phyloP scores from a whole-genome alignment of 768 basidiomycete species.

The Daedaleopsis sinensis region DNA sequence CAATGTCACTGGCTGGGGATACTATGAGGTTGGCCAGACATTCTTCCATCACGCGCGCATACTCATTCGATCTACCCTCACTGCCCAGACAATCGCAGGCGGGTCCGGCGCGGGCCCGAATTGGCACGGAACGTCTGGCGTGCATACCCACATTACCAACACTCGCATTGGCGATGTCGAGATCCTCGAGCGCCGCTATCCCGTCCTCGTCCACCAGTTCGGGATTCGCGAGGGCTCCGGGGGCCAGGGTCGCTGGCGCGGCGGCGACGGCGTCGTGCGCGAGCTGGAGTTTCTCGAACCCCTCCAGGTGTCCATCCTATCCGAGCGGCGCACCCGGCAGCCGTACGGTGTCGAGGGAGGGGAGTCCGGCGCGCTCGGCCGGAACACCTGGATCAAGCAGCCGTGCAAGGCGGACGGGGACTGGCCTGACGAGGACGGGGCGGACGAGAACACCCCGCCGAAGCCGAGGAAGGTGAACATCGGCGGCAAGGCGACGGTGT shows the following conservation, averaged over 20 bases:
- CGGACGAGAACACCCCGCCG: conserved; percentile 15
- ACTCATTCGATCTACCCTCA: neutral
- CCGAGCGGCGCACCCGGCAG: conserved; percentile 84
- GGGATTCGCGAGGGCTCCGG: conserved; percentile 71
- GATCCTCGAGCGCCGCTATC: conserved; percentile 91
- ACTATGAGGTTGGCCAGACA: conserved; percentile 50
- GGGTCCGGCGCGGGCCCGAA: conserved; percentile 88
- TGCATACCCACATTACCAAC: conserved; percentile 93
- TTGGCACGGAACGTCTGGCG: conserved; percentile 93
- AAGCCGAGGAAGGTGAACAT: conserved; percentile 74
- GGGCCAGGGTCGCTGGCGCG: conserved; percentile 71
- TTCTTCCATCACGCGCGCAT: neutral
- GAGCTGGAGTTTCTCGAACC: conserved; percentile 82
- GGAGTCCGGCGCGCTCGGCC: conserved; percentile 66
- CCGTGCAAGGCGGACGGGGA: conserved; percentile 71
- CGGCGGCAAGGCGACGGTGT: conserved; percentile 85
- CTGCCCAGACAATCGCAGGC: conserved; percentile 82
- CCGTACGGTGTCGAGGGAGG: conserved; percentile 90
- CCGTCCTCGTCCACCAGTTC: conserved; percentile 86
- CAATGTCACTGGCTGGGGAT: conserved; percentile 83
- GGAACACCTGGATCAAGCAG: conserved; percentile 87
- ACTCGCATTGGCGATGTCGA: conserved; percentile 94
- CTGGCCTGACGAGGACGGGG: conserved; percentile 40
- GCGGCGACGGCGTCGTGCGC: conserved; percentile 84
- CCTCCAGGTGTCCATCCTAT: conserved; percentile 87